Evolutionary conservation across 805 yeast genomes (phyloP), one percentile per base, ranked within the genome.

Genomic region (Candida boidinii): DNA sequence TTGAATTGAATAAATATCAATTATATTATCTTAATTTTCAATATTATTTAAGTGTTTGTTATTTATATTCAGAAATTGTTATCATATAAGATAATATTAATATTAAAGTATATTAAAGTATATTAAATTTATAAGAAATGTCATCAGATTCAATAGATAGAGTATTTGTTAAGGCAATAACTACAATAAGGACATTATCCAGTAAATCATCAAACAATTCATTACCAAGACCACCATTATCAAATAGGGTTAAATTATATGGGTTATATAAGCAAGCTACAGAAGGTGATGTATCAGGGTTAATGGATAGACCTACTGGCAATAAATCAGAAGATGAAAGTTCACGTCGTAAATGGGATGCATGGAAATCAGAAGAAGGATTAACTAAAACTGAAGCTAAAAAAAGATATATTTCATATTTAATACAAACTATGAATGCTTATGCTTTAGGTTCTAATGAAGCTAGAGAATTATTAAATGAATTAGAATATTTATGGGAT

Each of bases 201-300:
- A 68, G 81, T 5, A 64, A 79, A 34, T 65, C 79, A 15, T 73
- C 75, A 28, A 65, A 72, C 39, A 77, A 77, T 12, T 61, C 79
- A 8, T 58, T 82, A 19, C 86, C 88, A 1, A 66, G 88, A 18
- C 94, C 94, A 0, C 87, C 92, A 1, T 69, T 82, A 2, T 79
- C 76, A 33, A 71, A 64, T 38, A 55, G 94, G 22, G 74, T 79
- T 37, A 67, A 66, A 41, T 64, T 85, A 4, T 85, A 85, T 52
- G 95, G 94, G 0, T 65, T 85, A 31, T 85, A 84, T 58, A 86
- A 85, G 47, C 95, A 85, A 51, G 88, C 94, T 2, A 85, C 94
- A 5, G 90, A 83, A 54, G 95, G 95, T 7, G 76, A 85, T 51
- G 86, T 82, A 7, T 70, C 68, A 30, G 79, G 79, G 2, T 64